phyloP scores from a whole-genome alignment of 2,329 filamentous ascomycete genomes.

The Colletotrichum neosansevieriae region DNA sequence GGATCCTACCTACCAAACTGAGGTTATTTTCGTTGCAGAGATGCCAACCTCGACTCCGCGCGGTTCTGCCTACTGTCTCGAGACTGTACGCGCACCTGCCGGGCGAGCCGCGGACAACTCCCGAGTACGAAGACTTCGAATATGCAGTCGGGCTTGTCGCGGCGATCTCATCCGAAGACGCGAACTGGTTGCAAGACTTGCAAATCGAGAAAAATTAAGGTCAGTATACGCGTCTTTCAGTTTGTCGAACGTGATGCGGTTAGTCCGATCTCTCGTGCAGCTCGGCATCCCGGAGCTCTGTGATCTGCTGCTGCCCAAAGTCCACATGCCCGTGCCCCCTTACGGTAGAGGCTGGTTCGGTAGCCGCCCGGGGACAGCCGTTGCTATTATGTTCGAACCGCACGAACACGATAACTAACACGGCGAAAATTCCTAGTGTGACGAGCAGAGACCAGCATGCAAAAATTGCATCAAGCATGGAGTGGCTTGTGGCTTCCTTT shows the following conservation, averaged over 20 bases:
- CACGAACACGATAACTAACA: slow-evolving; percentile 5
- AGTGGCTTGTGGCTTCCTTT: slow-evolving; percentile 52
- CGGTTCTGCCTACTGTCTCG: background rate
- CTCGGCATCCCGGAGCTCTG: background rate
- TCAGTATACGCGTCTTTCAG: slow-evolving; percentile 28
- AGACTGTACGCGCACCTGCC: background rate
- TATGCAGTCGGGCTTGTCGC: slow-evolving; percentile 37
- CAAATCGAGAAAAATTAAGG: slow-evolving; percentile 57
- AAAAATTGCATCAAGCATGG: slow-evolving; percentile 56
- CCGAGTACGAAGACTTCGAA: slow-evolving; percentile 36
- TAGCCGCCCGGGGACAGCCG: slow-evolving; percentile 7
- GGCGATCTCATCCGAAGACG: slow-evolving; percentile 47
- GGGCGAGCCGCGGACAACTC: background rate
- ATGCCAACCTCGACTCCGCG: slow-evolving; percentile 19
- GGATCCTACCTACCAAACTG: background rate
- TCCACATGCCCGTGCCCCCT: slow-evolving; percentile 11
- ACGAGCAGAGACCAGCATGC: slow-evolving; percentile 54
- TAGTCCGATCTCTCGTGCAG: background rate
- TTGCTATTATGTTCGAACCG: background rate
- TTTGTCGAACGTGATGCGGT: background rate
- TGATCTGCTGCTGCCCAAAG: background rate
- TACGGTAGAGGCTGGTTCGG: background rate
- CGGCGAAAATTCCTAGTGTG: slow-evolving; percentile 47
- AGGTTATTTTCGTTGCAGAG: slow-evolving; percentile 18
- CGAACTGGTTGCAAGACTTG: slow-evolving; percentile 54